phyloP scores from a whole-genome alignment of 2,329 filamentous ascomycete species.

The Alternaria arbusti region DNA sequence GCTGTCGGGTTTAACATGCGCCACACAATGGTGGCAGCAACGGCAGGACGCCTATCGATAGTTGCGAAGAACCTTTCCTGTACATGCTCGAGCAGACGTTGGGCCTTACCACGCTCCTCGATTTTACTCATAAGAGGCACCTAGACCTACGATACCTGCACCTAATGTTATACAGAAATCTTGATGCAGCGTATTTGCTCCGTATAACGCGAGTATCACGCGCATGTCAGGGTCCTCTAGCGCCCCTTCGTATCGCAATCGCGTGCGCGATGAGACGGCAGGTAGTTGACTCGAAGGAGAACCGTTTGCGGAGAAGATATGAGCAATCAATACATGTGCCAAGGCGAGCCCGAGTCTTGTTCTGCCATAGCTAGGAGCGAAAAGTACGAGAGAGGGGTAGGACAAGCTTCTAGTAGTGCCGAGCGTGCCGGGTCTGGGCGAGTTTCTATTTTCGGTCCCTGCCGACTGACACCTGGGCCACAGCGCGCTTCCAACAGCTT shows the following conservation, averaged over 20 bases:
- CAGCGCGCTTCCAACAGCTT: neutral
- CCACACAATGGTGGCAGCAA: neutral
- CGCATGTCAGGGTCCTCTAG: neutral
- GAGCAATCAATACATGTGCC: neutral
- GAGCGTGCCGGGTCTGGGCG: neutral
- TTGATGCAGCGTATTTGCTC: neutral
- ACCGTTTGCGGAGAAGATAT: neutral
- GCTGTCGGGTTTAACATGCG: neutral
- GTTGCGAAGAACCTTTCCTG: neutral
- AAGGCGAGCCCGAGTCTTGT: neutral
- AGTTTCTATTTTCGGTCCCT: neutral
- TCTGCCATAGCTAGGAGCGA: neutral
- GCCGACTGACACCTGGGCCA: neutral
- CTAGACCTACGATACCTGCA: neutral
- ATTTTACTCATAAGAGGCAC: neutral
- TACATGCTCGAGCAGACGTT: neutral
- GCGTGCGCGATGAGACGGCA: neutral
- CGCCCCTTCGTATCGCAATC: neutral
- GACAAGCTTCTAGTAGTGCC: neutral
- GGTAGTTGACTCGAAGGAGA: neutral
- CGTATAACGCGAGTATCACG: neutral
- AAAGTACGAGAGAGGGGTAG: slow-evolving; percentile 2
- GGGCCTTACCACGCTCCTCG: neutral
- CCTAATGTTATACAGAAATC: neutral
- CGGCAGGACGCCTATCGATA: neutral